A percentile compares a stretch with the other conserved stretches of the same genome.
Conservation (phyloP, 2,329 filamentous ascomycete species). For the Didymella glomerata region DNA sequence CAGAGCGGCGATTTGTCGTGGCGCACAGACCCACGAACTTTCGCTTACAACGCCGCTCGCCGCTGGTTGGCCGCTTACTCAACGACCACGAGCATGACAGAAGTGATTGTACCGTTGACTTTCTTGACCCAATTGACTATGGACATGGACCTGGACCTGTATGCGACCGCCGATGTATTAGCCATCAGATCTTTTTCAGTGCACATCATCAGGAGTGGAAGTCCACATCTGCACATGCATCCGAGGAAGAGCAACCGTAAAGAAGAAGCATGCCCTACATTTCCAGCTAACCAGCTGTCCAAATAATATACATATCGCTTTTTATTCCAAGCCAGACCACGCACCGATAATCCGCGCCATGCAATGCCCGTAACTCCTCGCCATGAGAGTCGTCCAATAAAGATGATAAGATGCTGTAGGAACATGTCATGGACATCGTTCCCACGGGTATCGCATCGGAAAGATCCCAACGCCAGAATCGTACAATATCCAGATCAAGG, state of each 20-base stretch:
- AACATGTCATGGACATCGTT: conserved; percentile 29
- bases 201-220: too few relatives aligned
- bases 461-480: conserved; percentile 38
- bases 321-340: conserved; percentile 28
- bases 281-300: conserved; percentile 15
- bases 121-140: too few relatives aligned
- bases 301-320: conserved; percentile 41
- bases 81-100: neutral
- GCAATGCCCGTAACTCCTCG: conserved; percentile 44
- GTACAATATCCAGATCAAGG: conserved; percentile 33
- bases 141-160: too few relatives aligned
- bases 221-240: too few relatives aligned
- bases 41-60: conserved; percentile 14
- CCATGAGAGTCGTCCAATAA: conserved; percentile 35
- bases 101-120: too few relatives aligned
- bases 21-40: conserved; percentile 9
- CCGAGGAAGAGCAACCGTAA: neutral
- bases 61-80: neutral
- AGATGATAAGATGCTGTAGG: conserved; percentile 38
- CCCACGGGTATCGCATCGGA: conserved; percentile 43
- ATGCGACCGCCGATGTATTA: too few relatives aligned
- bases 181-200: too few relatives aligned
- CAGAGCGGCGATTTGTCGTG: conserved; percentile 15
- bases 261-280: conserved; percentile 18
- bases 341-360: conserved; percentile 31